Evolutionary conservation across 257 asterid species (phyloP).

Genomic region (Rauvolfia tetraphylla): DNA sequence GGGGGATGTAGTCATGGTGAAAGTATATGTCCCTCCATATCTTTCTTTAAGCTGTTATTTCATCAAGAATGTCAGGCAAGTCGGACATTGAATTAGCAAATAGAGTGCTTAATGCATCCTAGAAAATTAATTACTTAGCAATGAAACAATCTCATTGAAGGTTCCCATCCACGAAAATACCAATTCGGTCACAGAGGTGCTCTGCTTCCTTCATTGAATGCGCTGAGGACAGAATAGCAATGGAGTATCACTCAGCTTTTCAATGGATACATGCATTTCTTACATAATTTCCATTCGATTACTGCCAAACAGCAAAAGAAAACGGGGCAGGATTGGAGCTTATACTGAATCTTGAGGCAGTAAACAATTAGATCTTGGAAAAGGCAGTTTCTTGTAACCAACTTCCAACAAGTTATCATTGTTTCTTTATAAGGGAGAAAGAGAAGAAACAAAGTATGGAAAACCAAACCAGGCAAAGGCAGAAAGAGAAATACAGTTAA

Average conservation of each 20-base stretch:
- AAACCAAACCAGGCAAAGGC: neutral
- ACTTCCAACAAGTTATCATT: neutral
- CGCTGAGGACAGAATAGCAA: constrained; percentile 40
- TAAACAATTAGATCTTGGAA: neutral
- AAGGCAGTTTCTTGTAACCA: neutral
- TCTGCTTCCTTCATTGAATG: constrained; percentile 99
- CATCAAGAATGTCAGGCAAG: neutral
- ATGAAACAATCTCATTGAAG: constrained; percentile 34
- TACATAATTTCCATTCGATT: neutral
- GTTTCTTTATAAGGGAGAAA: neutral
- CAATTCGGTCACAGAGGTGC: constrained; percentile 83
- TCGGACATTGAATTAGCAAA: neutral
- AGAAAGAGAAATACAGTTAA: neutral
- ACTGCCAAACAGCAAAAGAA: neutral
- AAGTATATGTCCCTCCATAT: constrained; percentile 39
- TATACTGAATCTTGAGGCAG: neutral
- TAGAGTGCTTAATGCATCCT: neutral
- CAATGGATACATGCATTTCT: neutral
- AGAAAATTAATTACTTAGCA: neutral
- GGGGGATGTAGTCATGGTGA: constrained; percentile 35
- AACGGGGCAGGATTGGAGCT: neutral
- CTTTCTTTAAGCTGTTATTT: constrained; percentile 35
- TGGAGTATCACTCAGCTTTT: neutral
- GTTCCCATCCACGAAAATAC: constrained; percentile 86
- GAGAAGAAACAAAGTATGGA: neutral